Base-by-base conservation (phyloP, 2,329 filamentous ascomycete genomes). In the Monascus ruber region DNA sequence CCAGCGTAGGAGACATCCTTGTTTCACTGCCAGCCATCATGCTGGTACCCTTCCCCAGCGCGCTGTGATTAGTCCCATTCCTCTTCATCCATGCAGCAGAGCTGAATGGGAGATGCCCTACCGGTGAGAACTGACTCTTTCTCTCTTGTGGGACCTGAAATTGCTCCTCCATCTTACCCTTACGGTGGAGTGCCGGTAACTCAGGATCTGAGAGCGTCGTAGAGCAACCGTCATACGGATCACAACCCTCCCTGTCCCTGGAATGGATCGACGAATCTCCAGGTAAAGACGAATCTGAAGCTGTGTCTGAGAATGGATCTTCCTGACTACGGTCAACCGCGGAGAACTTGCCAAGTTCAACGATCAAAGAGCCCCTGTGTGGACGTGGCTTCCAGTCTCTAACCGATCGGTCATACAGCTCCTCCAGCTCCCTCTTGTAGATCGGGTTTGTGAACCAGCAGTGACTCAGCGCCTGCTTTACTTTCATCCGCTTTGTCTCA, bases 361-460 rank as follows among this genome's bases (percentile, higher is more conserved):
- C 39, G 6, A 49, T 43, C 7, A 46, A 34, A 2, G 42, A 34
- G 5, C 38, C 31, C 11, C 40, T 38, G 5, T 35, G 42, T 6
- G 5, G 24, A 24, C 60, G 59, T n/a, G 71, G 72, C 39, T 55
- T 53, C 75, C 75, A 79, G 39, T 67, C 60, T 28, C 55, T 51
- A 40, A 70, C 66, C 0, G 70, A 64, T 31, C 65, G 61, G 40
- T 64, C 37, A 46, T 78, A 78, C 3, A 74, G 53, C 1, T 61
- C 63, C 26, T 73, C 61, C 39, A 75, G 68, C 11, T 70, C 64
- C 9, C 52, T 51, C 17, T 56, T 62, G 50, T 75, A 68, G 6
- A 55, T 48, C n/a, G 59, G 54, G 47, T 74, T 70, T 1, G 66
- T 66, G 47, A 81, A 75, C 77, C 76, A 81, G 6, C 49, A 40